A percentile compares a stretch with the other conserved stretches of the same genome.
Evolutionary conservation across 768 basidiomycete genomes (phyloP).

Genomic region (Panaeolus cyanescens): DNA sequence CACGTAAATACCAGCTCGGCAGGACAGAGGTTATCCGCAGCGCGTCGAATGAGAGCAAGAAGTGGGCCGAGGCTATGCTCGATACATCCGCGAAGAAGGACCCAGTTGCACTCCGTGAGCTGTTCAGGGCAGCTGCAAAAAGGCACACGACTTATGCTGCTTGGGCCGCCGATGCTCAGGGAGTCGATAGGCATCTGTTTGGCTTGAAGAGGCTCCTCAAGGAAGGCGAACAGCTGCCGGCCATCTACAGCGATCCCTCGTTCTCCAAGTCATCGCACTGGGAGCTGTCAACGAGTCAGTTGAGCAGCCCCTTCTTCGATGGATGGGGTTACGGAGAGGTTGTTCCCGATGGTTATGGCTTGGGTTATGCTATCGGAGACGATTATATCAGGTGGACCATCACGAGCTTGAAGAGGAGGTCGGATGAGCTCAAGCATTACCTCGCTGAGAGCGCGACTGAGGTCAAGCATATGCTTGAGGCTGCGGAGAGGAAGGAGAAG

Average conservation of each 20-base stretch:
- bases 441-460: slow-evolving; percentile 83
- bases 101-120: slow-evolving; percentile 49
- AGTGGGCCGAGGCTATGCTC: slow-evolving; percentile 91
- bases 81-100: slow-evolving; percentile 35
- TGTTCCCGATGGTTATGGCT: slow-evolving; percentile 88
- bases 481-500: slow-evolving; percentile 49
- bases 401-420: slow-evolving; percentile 65
- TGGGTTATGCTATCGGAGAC: slow-evolving; percentile 88
- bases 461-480: slow-evolving; percentile 73
- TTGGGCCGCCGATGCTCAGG: slow-evolving; percentile 93
- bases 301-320: slow-evolving; percentile 79
- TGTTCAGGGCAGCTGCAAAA: slow-evolving; percentile 77
- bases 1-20: slow-evolving; percentile 87
- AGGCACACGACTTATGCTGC: slow-evolving; percentile 85
- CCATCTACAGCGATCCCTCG: slow-evolving; percentile 72
- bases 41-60: slow-evolving; percentile 79
- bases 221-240: slow-evolving; percentile 72
- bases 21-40: slow-evolving; percentile 94
- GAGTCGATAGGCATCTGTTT: slow-evolving; percentile 94
- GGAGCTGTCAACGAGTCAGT: slow-evolving; percentile 91
- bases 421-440: slow-evolving; percentile 63
- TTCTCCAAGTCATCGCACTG: slow-evolving; percentile 78
- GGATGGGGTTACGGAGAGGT: slow-evolving; percentile 99
- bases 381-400: slow-evolving; percentile 89
- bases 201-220: slow-evolving; percentile 84